Conservation (phyloP, 345 rosid genomes). For the Trapa bicornis region DNA sequence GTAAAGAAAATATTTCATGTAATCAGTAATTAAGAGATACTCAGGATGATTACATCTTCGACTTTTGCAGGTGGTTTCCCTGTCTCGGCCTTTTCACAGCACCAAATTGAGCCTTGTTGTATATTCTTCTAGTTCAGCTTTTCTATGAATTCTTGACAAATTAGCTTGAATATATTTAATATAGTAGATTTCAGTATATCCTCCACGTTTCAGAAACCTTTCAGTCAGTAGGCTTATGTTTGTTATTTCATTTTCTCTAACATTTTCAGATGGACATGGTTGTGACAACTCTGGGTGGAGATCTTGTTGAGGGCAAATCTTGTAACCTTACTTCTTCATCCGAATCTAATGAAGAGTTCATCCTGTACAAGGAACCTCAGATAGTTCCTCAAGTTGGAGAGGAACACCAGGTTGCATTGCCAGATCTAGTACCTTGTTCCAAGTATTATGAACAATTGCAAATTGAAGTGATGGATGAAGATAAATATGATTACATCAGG, state of each 20-base stretch:
- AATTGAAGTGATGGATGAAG: slow-evolving; percentile 1
- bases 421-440: slow-evolving; percentile 15
- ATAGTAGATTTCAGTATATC: neutral
- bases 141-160: neutral
- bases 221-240: neutral
- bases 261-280: neutral
- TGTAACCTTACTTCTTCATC: neutral
- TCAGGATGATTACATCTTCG: neutral
- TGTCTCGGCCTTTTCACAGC: neutral
- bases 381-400: slow-evolving; percentile 45
- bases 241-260: neutral
- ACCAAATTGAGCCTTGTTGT: neutral
- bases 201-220: neutral
- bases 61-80: neutral
- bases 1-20: neutral
- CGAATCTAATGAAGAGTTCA: slow-evolving; percentile 1
- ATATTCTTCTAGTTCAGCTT: neutral
- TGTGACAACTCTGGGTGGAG: too few species aligned
- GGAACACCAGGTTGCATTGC: slow-evolving; percentile 37
- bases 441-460: slow-evolving; percentile 8
- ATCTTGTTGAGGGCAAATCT: neutral
- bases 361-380: slow-evolving; percentile 26
- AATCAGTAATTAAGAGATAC: neutral
- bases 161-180: neutral
- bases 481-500: slow-evolving; percentile 2